Evolutionary conservation across 2,329 filamentous ascomycete genomes (phyloP), one percentile per base, ranked within the genome.

Genomic region (Setomelanomma holmii): DNA sequence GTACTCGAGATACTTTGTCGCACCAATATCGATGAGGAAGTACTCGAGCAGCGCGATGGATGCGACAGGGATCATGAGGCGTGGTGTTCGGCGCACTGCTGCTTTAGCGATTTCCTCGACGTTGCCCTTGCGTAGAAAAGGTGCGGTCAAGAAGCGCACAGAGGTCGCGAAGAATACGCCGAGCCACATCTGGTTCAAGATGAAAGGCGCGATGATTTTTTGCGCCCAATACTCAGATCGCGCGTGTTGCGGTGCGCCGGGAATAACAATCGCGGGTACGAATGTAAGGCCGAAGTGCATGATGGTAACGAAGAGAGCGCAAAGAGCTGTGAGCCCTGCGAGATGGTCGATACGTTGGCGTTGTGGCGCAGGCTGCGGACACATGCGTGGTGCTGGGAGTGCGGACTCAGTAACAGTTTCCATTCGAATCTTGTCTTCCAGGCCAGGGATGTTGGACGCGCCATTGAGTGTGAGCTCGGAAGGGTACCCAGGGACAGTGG

Each of bases 221-320:
- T 75, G 71, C 2, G 76, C 69, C 71, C 75, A 76, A 20, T 61
- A 63, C 49, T 80, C 78, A 5, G 73, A 76, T 4, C 60, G 44
- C 43, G 78, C 75, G 50, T 80, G 78, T 44, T 64, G 48, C 27
- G 60, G 67, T 14, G 64, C 71, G 10, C 64, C 69, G 0, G 71
- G 66, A 24, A 75, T 74, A 51, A 78, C 72, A 1, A 57, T 47
- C 4, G 56, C 56, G 16, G 76, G 71, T 16, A 77, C 71, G 53
- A 79, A 80, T 4, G 77, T 79, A 6, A 79, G 63, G 14, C 72
- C 68, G 56, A 80, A 80, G 61, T 80, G 78, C 50, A 76, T 76
- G 8, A 77, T 51, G 1, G 78, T 79, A 7, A 81, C 78, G 21
- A 78, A 63, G 22, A 80, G 61, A 42, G 77, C 75, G 51, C 74